Base-by-base conservation (phyloP, 2,329 filamentous ascomycete genomes). In the Ophiostoma angusticollis region DNA sequence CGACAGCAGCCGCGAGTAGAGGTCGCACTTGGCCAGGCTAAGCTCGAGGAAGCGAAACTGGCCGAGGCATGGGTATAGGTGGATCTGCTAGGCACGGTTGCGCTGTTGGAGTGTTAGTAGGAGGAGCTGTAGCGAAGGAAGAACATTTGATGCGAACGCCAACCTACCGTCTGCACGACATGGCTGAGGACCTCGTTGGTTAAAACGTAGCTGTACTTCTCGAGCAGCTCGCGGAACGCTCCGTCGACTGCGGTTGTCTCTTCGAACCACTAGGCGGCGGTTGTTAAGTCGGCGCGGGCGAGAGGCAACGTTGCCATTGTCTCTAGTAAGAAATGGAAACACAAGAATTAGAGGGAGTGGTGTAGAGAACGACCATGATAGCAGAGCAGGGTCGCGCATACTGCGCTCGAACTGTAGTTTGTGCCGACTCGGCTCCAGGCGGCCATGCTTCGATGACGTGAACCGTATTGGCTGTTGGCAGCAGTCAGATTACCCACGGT, bases 21-120 rank as follows among this genome's bases (percentile, higher is more conserved):
- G 50, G 35, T 48, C 51, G 14, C 50, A 54, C 2, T 37, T 42
- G 2, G 56, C 43, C 6, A 65, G 47, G 31, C 58, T 55, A 12
- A 64, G 56, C 30, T 61, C 55, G 1, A 66, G 51, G 46, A 65
- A 66, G 19, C 58, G 56, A 44, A 60, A 61, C 17, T 55, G 54
- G 13, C 62, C 62, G 22, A 66, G 55, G 43, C 63, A 66, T 2
- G 63, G 58, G 44, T 63, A 67, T 5, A 58, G 59, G 35, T 44
- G 48, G 29, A 52, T 33, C 6, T 48, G 36, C 50, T 49, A 51
- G 27, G 49, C 46, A 27, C 42, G 46, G 40, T 51, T 43, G 29
- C 49, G 44, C n/a, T n/a, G n/a, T n/a, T n/a, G n/a, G n/a, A n/a
- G n/a, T n/a, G n/a, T n/a, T n/a, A n/a, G n/a, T n/a, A n/a, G n/a